Evolutionary conservation across 225 moss, liverwort and hornwort genomes (phyloP).

Genomic region (Physcomitrium patens): DNA sequence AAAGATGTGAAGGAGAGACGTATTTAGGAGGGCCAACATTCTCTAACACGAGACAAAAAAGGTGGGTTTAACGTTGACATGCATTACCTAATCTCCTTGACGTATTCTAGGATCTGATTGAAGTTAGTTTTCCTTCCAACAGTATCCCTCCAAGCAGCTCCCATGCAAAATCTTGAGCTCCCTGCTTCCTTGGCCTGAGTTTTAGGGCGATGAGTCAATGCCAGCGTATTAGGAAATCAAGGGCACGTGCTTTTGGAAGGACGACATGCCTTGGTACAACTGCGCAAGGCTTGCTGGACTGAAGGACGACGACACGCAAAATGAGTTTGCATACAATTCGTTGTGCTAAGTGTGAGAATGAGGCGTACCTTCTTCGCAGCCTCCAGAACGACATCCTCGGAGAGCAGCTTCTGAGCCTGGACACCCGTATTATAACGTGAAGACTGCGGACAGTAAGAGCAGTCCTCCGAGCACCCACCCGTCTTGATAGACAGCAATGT

Average conservation of each 20-base stretch:
- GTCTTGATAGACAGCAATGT: conserved; percentile 98
- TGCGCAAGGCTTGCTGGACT: neutral
- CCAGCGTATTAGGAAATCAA: neutral
- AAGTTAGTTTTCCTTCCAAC: conserved; percentile 68
- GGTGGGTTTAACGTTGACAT: neutral
- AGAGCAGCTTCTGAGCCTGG: conserved; percentile 76
- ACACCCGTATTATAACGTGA: conserved; percentile 85
- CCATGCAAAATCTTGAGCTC: conserved; percentile 78
- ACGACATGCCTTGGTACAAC: neutral
- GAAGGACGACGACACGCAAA: no score
- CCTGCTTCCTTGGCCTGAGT: conserved; percentile 61
- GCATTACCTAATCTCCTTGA: conserved; percentile 63
- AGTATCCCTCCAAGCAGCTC: conserved; percentile 77
- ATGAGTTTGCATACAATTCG: no score
- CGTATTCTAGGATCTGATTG: conserved; percentile 66
- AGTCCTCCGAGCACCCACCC: conserved; percentile 95
- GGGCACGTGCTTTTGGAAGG: neutral
- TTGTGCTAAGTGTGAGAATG: no score
- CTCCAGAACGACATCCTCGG: no score
- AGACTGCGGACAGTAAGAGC: conserved; percentile 96
- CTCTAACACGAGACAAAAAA: neutral
- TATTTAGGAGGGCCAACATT: neutral
- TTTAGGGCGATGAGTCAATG: neutral
- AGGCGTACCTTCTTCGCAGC: no score
- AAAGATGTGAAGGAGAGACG: no score